Base-by-base conservation (phyloP, 148 eudicot species). In the Arctostaphylos glauca region DNA sequence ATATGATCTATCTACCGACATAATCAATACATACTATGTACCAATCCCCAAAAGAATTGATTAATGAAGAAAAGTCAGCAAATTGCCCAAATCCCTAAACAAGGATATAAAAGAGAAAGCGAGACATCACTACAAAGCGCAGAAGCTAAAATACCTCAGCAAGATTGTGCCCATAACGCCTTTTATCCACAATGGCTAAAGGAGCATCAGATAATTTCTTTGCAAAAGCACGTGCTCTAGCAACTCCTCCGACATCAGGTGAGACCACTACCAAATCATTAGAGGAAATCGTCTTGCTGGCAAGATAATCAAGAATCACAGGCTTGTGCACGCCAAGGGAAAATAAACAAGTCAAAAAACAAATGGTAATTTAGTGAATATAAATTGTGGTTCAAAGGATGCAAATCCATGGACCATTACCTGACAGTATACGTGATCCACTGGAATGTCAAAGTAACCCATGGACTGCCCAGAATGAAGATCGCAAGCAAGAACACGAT, bases 231-330 rank as follows among this genome's bases (percentile, higher is more conserved):
- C 98, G 94, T 80, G 98, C 98, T 87, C 98, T 91, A 55, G 98
- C 94, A 78, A 95, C 98, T 76, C 98, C 98, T 81, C 98, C 98
- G 88, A 95, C 98, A 88, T 95, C 98, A 54, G 98, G 98, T 76
- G 98, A 95, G 79, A 95, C 98, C 70, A 95, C 98, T 19, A 95
- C 97, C 86, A 95, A 86, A 87, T 95, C 97, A 84, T 88, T 90
- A 56, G 91, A 92, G 81, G 87, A 84, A 68, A 93, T 91, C 77
- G 88, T 88, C 93, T 95, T 95, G 94, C 98, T 95, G 18, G 98
- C 98, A 75, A 95, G 90, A 84, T 95, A 95, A 87, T 95, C 98
- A 76, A 95, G 97, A 84, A 95, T 92, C 78, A 95, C 98, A 84
- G 97, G 94, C 98, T 95, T 82, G 86, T 81, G 80, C 60, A 84